Evolutionary conservation across 805 yeast species (phyloP).

Genomic region (Tetrapisispora phaffii): DNA sequence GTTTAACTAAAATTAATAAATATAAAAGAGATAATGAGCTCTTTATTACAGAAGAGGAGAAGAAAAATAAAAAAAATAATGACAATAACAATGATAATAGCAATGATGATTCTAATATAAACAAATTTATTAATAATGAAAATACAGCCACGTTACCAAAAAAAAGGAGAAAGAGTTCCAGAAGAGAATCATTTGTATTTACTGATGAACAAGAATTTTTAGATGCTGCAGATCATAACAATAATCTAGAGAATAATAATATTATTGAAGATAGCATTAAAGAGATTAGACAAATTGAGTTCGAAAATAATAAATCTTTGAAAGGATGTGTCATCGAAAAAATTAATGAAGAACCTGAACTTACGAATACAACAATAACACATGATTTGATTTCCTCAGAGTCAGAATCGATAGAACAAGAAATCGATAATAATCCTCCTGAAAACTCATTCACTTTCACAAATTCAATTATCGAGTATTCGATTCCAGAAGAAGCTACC

Average conservation of each 20-base stretch:
- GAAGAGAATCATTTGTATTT: constrained; percentile 35
- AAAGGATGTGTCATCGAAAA: neutral
- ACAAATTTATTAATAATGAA: neutral
- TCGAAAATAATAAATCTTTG: neutral
- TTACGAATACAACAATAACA: neutral
- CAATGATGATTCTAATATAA: neutral
- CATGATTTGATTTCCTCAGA: constrained; percentile 2
- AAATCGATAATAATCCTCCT: neutral
- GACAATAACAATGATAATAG: neutral
- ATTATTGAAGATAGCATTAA: neutral
- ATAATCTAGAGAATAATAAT: neutral
- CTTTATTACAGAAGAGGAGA: neutral
- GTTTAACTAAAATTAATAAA: neutral
- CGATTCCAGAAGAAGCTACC: constrained; percentile 25
- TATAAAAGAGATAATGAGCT: neutral
- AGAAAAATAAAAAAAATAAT: neutral
- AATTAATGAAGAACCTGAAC: neutral
- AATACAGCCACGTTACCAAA: constrained; percentile 6
- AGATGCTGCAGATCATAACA: neutral
- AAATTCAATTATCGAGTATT: constrained; percentile 25
- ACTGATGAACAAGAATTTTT: constrained; percentile 1
- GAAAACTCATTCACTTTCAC: constrained; percentile 16
- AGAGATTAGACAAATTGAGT: neutral
- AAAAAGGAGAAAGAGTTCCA: constrained; percentile 31
- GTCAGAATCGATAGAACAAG: constrained; percentile 1